phyloP scores from a whole-genome alignment of 192 early-diverging fungal genomes.

The Gigaspora rosea region DNA sequence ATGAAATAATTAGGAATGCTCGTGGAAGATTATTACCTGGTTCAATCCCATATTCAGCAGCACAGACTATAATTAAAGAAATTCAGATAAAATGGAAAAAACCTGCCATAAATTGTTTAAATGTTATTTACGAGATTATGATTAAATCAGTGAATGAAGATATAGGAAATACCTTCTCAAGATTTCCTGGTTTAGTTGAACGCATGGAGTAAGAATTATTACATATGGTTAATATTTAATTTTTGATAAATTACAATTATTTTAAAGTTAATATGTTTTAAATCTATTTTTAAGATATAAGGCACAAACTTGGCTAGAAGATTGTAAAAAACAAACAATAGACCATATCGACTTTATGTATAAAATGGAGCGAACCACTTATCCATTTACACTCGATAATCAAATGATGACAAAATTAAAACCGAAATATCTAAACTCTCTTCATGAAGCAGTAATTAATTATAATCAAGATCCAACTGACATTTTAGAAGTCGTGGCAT shows the following conservation, averaged over 20 bases:
- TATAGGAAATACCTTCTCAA: not conserved
- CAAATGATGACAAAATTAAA: not conserved
- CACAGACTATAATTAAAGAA: not conserved
- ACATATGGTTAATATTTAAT: not conserved
- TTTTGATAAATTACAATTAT: not conserved
- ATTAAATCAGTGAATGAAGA: not conserved
- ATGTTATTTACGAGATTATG: constrained; percentile 14
- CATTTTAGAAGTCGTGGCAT: not conserved
- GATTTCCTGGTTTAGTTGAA: not conserved
- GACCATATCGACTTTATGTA: not conserved
- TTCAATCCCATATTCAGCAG: not conserved
- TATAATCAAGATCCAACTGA: not conserved
- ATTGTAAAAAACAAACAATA: not conserved
- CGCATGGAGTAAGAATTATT: constrained; percentile 4
- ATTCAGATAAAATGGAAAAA: not conserved
- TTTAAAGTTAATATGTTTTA: not conserved
- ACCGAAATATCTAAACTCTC: not conserved
- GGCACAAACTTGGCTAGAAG: not conserved
- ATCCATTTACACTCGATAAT: constrained; percentile 21
- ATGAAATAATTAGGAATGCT: not conserved
- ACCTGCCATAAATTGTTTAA: not conserved
- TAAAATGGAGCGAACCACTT: not conserved
- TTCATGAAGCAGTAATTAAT: not conserved
- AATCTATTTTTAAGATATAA: not conserved
- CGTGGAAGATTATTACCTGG: not conserved